Conservation (phyloP, 345 rosid genomes). For the Syzygium jambos region DNA sequence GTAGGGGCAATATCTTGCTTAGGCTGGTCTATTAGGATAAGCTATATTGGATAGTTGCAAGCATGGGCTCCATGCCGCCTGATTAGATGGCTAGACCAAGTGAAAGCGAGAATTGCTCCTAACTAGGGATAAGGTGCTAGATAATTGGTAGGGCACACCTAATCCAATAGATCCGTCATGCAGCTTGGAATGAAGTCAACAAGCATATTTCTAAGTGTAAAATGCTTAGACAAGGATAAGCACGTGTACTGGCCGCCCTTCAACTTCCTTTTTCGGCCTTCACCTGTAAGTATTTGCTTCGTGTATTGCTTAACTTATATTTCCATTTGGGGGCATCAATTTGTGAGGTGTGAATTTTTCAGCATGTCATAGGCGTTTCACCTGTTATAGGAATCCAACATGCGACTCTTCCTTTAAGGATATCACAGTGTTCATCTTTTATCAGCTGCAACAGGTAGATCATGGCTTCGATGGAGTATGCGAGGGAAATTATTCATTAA, state of each 20-base stretch:
- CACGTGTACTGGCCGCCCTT: not conserved
- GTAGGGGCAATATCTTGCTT: not conserved
- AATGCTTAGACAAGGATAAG: slow-evolving; percentile 38
- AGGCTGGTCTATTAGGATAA: not conserved
- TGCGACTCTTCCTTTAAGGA: not conserved
- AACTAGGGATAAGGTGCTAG: not conserved
- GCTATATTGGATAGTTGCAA: not conserved
- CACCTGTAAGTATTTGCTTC: not conserved
- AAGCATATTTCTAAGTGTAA: slow-evolving; percentile 52
- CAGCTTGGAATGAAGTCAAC: slow-evolving; percentile 74
- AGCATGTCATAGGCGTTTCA: not conserved
- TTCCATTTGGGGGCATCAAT: not conserved
- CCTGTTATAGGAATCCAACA: not conserved
- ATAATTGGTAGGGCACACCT: not conserved
- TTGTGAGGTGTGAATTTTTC: not conserved
- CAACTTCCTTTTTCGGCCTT: not conserved
- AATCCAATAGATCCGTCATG: not conserved
- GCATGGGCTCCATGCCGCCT: not conserved
- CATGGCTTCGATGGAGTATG: not conserved
- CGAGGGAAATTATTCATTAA: not conserved
- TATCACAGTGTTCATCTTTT: not conserved
- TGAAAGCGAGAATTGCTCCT: not conserved
- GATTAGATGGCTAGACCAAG: not conserved
- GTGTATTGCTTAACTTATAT: not conserved
- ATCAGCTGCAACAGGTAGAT: not conserved